phyloP scores from a whole-genome alignment of 768 basidiomycete species.

The Termitomyces titanicus region DNA sequence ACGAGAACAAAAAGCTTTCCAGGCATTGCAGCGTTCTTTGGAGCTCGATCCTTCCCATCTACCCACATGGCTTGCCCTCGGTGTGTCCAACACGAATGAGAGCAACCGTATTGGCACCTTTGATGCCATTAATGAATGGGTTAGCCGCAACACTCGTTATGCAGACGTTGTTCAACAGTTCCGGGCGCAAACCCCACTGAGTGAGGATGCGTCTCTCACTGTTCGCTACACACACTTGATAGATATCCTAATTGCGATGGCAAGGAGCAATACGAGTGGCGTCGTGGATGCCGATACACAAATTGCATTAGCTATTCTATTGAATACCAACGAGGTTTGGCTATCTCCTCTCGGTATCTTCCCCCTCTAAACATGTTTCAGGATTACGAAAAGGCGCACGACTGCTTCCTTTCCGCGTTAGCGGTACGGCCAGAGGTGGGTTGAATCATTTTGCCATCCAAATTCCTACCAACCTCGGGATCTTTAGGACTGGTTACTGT shows the following conservation, averaged over 20 bases:
- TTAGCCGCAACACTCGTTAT: conserved; percentile 59
- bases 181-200: conserved; percentile 28
- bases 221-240: conserved; percentile 56
- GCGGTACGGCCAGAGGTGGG: conserved; percentile 82
- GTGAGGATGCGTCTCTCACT: conserved; percentile 23
- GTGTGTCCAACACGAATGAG: conserved; percentile 91
- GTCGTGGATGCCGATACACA: conserved; percentile 92
- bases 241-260: conserved; percentile 80
- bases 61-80: conserved; percentile 86
- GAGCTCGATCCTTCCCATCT: conserved; percentile 76
- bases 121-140: conserved; percentile 84
- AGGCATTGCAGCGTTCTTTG: conserved; percentile 77
- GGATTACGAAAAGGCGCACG: conserved; percentile 90
- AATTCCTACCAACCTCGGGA: neutral
- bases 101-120: conserved; percentile 70
- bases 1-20: conserved; percentile 85
- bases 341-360: neutral
- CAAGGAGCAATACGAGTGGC: conserved; percentile 49
- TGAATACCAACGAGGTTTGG: conserved; percentile 86
- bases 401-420: conserved; percentile 90
- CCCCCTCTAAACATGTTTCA: conserved; percentile 24
- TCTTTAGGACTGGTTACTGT: conserved; percentile 82
- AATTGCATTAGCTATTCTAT: conserved; percentile 86
- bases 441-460: neutral
- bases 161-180: conserved; percentile 38